A percentile compares a stretch with the other conserved stretches of the same genome.
Evolutionary conservation across 2,329 filamentous ascomycete species (phyloP).

Genomic region (Aspergillus sp.): DNA sequence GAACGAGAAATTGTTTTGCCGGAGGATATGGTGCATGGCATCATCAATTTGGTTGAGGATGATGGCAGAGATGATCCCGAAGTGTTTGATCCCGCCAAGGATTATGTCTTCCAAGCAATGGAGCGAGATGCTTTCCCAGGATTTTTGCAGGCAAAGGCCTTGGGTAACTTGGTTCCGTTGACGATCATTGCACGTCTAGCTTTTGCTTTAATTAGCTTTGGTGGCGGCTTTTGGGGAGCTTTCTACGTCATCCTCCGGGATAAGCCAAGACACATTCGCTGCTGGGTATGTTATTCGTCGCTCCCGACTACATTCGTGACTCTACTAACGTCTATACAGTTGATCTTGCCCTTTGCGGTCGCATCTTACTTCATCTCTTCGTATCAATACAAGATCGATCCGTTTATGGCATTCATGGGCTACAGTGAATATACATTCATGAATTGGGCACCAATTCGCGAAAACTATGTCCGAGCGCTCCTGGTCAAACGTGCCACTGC

Average conservation of each 20-base stretch:
- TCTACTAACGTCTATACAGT: constrained; percentile 36
- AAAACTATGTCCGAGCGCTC: constrained; percentile 84
- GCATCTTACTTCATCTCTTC: constrained; percentile 84
- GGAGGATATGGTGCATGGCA: constrained; percentile 76
- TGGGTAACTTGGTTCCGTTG: constrained; percentile 90
- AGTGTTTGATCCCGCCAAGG: constrained; percentile 94
- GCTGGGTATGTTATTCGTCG: constrained; percentile 64
- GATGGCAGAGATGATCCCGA: constrained; percentile 92
- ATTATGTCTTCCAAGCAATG: constrained; percentile 99
- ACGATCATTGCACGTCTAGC: constrained; percentile 83
- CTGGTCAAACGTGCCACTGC: constrained; percentile 78
- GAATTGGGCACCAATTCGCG: constrained; percentile 79
- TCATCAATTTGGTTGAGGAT: constrained; percentile 84
- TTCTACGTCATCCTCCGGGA: constrained; percentile 92
- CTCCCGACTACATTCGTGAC: not conserved
- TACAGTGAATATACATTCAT: constrained; percentile 96
- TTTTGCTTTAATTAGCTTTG: constrained; percentile 78
- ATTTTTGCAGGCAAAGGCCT: constrained; percentile 88
- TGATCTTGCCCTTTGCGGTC: constrained; percentile 86
- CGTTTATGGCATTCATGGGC: constrained; percentile 80
- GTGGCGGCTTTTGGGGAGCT: constrained; percentile 87
- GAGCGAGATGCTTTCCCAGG: constrained; percentile 98
- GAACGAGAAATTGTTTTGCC: constrained; percentile 95
- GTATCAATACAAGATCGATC: constrained; percentile 94
- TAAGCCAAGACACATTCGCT: constrained; percentile 65